Evolutionary conservation across 192 early-diverging fungal species (phyloP).

Genomic region (Linnemannia exigua): DNA sequence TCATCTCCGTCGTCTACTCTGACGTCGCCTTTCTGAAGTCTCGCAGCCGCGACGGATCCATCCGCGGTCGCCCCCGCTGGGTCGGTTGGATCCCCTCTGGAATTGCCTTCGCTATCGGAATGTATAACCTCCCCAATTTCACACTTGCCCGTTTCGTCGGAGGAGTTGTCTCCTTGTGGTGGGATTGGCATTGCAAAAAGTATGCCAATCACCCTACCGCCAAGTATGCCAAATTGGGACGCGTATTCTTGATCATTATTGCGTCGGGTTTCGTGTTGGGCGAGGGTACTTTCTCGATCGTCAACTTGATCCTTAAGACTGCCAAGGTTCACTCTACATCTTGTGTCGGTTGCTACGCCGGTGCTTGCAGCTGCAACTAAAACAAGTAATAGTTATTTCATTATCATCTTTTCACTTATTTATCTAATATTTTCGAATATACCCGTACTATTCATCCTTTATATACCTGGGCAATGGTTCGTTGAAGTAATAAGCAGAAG

Average conservation of each 20-base stretch:
- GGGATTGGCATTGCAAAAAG: slow-evolving; percentile 63
- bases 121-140: slow-evolving; percentile 85
- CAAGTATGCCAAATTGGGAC: slow-evolving; percentile 58
- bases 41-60: not conserved
- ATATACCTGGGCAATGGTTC: not conserved
- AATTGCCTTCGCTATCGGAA: slow-evolving; percentile 85
- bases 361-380: slow-evolving; percentile 40
- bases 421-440: not conserved
- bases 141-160: slow-evolving; percentile 80
- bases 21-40: slow-evolving; percentile 39
- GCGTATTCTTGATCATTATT: slow-evolving; percentile 76
- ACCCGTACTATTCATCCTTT: not conserved
- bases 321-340: slow-evolving; percentile 48
- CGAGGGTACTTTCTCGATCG: slow-evolving; percentile 79
- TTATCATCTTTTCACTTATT: not conserved
- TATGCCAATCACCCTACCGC: slow-evolving; percentile 32
- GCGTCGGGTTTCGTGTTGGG: slow-evolving; percentile 84
- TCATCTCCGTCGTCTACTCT: slow-evolving; percentile 36
- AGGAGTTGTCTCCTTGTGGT: slow-evolving; percentile 64
- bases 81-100: slow-evolving; percentile 72
- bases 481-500: not conserved
- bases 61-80: slow-evolving; percentile 57
- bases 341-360: slow-evolving; percentile 42
- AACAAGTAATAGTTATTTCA: too few species aligned
- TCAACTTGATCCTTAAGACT: slow-evolving; percentile 67